Evolutionary conservation across 2,329 filamentous ascomycete species (phyloP).

Genomic region (Neonectria ditissima): DNA sequence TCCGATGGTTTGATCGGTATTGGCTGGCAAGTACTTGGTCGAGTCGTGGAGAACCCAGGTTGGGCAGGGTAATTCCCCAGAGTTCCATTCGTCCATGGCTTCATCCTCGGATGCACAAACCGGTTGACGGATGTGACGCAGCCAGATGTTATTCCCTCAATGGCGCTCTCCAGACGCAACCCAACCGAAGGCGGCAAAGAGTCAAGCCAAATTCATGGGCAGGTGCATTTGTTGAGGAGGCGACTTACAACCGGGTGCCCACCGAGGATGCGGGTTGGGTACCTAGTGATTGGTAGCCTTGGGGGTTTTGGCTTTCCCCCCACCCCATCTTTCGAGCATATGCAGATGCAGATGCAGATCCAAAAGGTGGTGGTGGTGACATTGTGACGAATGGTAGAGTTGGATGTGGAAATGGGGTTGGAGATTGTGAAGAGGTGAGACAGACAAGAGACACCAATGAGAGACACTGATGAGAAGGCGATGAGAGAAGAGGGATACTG

Average conservation of each 20-base stretch:
- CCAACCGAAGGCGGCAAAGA: not conserved
- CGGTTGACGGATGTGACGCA: not conserved
- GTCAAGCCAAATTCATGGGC: not conserved
- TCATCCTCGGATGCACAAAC: not conserved
- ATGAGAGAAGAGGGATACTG: too few relatives aligned
- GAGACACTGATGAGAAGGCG: too few relatives aligned
- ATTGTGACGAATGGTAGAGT: constrained; percentile 10
- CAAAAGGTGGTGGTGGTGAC: not conserved
- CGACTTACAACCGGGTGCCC: constrained; percentile 12
- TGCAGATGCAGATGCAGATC: constrained; percentile 6
- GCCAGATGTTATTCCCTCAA: not conserved
- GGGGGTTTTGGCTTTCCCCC: not conserved
- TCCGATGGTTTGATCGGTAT: not conserved
- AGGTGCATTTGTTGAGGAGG: constrained; percentile 26
- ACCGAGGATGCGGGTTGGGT: constrained; percentile 2
- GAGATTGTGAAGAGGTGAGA: constrained; percentile 1
- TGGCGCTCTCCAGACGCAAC: not conserved
- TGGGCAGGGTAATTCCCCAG: not conserved
- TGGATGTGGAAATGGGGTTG: constrained; percentile 6
- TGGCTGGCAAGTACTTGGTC: too few relatives aligned
- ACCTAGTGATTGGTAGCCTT: not conserved
- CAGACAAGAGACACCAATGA: not conserved
- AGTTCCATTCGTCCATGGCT: not conserved
- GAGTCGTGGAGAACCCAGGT: not conserved
- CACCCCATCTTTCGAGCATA: constrained; percentile 16